Percentiles rank a stretch among this genome's conserved stretches.
Evolutionary conservation across 2,329 filamentous ascomycete genomes (phyloP).

Genomic region (Arthrobotrys sinensis): DNA sequence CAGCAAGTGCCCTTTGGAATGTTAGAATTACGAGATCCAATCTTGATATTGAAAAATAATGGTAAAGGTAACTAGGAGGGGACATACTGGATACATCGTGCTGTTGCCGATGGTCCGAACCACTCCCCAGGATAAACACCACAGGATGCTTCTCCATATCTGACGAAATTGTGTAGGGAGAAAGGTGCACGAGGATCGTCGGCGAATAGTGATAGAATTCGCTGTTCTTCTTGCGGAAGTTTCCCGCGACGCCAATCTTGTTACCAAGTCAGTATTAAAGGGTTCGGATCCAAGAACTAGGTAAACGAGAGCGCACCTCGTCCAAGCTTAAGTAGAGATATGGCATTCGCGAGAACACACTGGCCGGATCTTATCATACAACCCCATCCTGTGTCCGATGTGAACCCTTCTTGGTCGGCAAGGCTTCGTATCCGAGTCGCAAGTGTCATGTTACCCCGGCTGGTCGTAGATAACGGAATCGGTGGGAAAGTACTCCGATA

Average conservation of each 20-base stretch:
- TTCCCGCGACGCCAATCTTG: slow-evolving; percentile 82
- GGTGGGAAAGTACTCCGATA: slow-evolving; percentile 89
- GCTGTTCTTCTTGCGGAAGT: slow-evolving; percentile 75
- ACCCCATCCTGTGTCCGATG: slow-evolving; percentile 95
- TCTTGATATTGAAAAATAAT: slow-evolving; percentile 48
- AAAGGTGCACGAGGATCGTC: slow-evolving; percentile 89
- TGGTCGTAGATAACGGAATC: slow-evolving; percentile 81
- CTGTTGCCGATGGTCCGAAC: slow-evolving; percentile 98
- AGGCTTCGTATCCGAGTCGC: slow-evolving; percentile 83
- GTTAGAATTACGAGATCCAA: slow-evolving; percentile 19
- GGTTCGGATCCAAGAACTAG: slow-evolving; percentile 62
- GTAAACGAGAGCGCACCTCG: slow-evolving; percentile 74
- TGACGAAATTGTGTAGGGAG: slow-evolving; percentile 94
- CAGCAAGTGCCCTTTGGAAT: slow-evolving; percentile 78
- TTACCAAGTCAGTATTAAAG: not conserved
- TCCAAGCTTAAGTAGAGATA: slow-evolving; percentile 80
- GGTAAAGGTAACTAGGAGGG: slow-evolving; percentile 6
- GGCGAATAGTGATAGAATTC: slow-evolving; percentile 85
- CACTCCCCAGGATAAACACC: slow-evolving; percentile 97
- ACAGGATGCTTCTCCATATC: slow-evolving; percentile 86
- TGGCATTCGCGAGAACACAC: slow-evolving; percentile 88
- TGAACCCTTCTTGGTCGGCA: slow-evolving; percentile 84
- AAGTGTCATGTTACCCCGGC: slow-evolving; percentile 85
- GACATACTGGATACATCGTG: slow-evolving; percentile 89
- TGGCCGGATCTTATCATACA: slow-evolving; percentile 99